These are phyloP conservation scores for Yarrowia galli DNA, from an alignment of 1,139 yeast species.

Conservation along the genomic window DNA sequence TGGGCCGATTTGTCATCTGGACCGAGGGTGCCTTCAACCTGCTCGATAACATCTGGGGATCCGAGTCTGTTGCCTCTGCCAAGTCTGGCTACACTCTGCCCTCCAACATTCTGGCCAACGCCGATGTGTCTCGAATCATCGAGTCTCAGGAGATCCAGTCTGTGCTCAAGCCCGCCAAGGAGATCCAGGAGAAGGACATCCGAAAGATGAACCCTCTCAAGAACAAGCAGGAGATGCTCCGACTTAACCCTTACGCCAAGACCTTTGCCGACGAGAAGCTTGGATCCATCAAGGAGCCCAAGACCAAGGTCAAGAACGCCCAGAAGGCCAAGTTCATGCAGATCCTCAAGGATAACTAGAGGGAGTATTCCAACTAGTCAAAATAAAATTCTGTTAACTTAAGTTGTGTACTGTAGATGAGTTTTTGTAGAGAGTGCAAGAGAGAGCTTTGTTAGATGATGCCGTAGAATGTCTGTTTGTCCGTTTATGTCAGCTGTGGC, in stretches of 20 bases:
- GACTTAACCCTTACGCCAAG: slow-evolving; percentile 99
- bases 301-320: slow-evolving; percentile 55
- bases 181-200: slow-evolving; percentile 92
- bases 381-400: slow-evolving; percentile 23
- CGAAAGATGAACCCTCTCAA: slow-evolving; percentile 99
- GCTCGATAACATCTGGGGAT: slow-evolving; percentile 97
- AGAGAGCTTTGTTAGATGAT: too few relatives aligned
- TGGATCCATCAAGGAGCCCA: slow-evolving; percentile 82
- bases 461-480: too few relatives aligned
- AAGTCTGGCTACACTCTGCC: slow-evolving; percentile 95
- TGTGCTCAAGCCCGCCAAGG: slow-evolving; percentile 96
- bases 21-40: slow-evolving; percentile 98
- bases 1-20: slow-evolving; percentile 99
- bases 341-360: slow-evolving; percentile 38
- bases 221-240: slow-evolving; percentile 98
- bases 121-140: slow-evolving; percentile 96
- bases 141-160: slow-evolving; percentile 99
- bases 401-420: too few relatives aligned
- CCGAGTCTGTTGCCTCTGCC: slow-evolving; percentile 82
- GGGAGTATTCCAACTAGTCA: not conserved
- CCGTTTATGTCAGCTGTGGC: too few relatives aligned
- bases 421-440: too few relatives aligned
- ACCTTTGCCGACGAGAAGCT: slow-evolving; percentile 91
- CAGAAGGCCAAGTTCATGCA: slow-evolving; percentile 42
- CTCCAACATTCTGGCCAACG: slow-evolving; percentile 89